Conservation (phyloP, 2,329 filamentous ascomycete genomes). For the Sporothrix phasma region DNA sequence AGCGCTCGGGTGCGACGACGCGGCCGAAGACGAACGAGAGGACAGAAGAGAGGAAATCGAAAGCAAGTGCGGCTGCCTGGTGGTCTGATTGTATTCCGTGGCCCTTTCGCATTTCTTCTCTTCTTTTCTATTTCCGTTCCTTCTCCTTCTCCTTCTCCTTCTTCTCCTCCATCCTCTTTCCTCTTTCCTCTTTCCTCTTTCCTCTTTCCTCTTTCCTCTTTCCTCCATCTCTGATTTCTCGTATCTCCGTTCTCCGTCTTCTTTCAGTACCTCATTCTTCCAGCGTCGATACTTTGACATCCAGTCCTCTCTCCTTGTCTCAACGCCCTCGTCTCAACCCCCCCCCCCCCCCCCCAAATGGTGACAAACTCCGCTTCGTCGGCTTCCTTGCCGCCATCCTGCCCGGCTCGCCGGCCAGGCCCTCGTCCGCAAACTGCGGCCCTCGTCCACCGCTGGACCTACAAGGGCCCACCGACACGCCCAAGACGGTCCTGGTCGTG, state of each 20-base stretch:
- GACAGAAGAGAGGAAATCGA: too few relatives aligned
- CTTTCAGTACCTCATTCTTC: not conserved
- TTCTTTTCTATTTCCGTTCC: not conserved
- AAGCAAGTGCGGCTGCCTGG: too few relatives aligned
- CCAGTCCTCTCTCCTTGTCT: not conserved
- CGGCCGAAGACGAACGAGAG: not conserved
- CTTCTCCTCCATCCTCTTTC: not conserved
- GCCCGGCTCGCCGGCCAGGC: not conserved
- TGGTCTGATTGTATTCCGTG: not conserved
- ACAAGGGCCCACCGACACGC: slow-evolving; percentile 13
- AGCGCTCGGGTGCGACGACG: not conserved
- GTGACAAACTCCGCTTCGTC: slow-evolving; percentile 11
- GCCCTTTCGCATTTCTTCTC: not conserved
- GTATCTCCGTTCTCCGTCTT: not conserved
- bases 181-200: not conserved
- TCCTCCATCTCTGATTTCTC: not conserved
- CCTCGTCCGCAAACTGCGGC: slow-evolving; percentile 2
- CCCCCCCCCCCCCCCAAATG: not conserved
- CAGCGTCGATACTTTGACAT: not conserved
- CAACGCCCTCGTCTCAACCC: too few relatives aligned
- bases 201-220: not conserved
- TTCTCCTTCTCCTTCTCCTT: not conserved
- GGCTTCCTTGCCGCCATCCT: not conserved
- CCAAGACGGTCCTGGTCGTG: slow-evolving; percentile 43
- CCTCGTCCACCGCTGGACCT: slow-evolving; percentile 13